A percentile compares a stretch with the other conserved stretches of the same genome.
phyloP scores from a whole-genome alignment of 2,329 filamentous ascomycete species.

The Plenodomus biglobosus region DNA sequence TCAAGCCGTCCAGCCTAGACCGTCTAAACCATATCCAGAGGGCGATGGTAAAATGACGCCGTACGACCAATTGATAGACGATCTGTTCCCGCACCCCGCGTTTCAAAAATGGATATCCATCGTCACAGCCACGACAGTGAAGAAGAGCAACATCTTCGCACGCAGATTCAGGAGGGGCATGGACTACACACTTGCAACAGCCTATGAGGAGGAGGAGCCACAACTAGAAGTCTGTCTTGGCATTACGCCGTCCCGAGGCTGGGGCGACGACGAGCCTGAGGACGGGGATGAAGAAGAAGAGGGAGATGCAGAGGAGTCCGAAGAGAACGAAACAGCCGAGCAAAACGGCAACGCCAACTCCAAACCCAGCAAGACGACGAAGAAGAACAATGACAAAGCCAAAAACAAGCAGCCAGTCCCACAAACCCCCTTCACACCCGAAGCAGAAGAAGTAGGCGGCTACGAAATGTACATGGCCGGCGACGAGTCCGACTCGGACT shows the following conservation, averaged over 20 bases:
- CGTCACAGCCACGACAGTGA: conserved; percentile 73
- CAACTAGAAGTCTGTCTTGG: conserved; percentile 85
- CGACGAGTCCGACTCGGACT: too few relatives aligned
- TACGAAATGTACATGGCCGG: conserved; percentile 94
- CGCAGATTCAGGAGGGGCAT: conserved; percentile 82
- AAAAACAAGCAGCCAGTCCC: conserved; percentile 23
- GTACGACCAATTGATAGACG: conserved; percentile 76
- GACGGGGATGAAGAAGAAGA: conserved; percentile 48
- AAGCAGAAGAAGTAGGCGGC: conserved; percentile 67
- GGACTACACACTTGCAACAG: conserved; percentile 92
- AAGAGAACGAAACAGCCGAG: conserved; percentile 39
- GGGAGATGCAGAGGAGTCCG: too few relatives aligned
- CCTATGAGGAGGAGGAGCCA: conserved; percentile 70
- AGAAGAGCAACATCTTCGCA: conserved; percentile 75
- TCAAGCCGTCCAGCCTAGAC: conserved; percentile 52
- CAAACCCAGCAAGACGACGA: conserved; percentile 4
- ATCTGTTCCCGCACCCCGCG: conserved; percentile 77
- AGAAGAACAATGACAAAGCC: conserved; percentile 24
- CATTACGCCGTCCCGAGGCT: conserved; percentile 80
- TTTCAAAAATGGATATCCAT: conserved; percentile 90
- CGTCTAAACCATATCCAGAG: conserved; percentile 38
- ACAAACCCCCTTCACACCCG: conserved; percentile 46
- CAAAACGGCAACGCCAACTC: conserved; percentile 39
- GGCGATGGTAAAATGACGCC: conserved; percentile 40
- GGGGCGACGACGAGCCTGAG: conserved; percentile 71